These are phyloP conservation scores for Globisporangium paroecandrum DNA, from an alignment of 352 stramenopile genomes.

Conservation along the genomic window DNA sequence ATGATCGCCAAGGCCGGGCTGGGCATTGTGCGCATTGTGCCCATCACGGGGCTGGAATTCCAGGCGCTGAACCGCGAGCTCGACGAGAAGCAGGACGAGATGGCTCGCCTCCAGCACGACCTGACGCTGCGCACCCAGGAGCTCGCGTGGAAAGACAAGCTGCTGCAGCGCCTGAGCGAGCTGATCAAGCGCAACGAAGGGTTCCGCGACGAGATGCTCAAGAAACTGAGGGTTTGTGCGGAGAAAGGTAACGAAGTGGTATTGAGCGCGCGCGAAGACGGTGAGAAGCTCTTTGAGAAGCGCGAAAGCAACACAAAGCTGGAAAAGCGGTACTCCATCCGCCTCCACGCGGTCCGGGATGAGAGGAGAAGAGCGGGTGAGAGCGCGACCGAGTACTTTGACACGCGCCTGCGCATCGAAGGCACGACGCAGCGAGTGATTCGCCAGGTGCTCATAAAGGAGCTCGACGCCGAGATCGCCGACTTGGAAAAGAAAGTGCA, in stretches of 20 bases:
- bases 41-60: slow-evolving; percentile 44
- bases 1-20: slow-evolving; percentile 73
- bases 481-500: slow-evolving; percentile 25
- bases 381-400: slow-evolving; percentile 50
- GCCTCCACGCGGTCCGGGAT: slow-evolving; percentile 28
- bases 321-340: slow-evolving; percentile 26
- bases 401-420: slow-evolving; percentile 53
- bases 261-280: slow-evolving; percentile 52
- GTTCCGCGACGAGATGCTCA: slow-evolving; percentile 44
- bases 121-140: slow-evolving; percentile 34
- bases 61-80: slow-evolving; percentile 36
- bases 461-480: slow-evolving; percentile 36
- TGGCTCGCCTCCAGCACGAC: slow-evolving; percentile 42
- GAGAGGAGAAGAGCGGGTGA: slow-evolving; percentile 34
- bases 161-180: slow-evolving; percentile 62
- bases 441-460: slow-evolving; percentile 38
- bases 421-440: slow-evolving; percentile 50
- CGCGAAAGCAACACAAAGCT: slow-evolving; percentile 24
- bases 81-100: slow-evolving; percentile 40
- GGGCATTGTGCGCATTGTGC: slow-evolving; percentile 64
- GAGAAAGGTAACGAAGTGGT: slow-evolving; percentile 60
- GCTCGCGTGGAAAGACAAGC: slow-evolving; percentile 57
- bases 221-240: slow-evolving; percentile 30
- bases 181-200: slow-evolving; percentile 69
- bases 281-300: slow-evolving; percentile 46